These are phyloP conservation scores for Syzygium oleosum DNA, from an alignment of 345 rosid genomes.

Conservation along the genomic window DNA sequence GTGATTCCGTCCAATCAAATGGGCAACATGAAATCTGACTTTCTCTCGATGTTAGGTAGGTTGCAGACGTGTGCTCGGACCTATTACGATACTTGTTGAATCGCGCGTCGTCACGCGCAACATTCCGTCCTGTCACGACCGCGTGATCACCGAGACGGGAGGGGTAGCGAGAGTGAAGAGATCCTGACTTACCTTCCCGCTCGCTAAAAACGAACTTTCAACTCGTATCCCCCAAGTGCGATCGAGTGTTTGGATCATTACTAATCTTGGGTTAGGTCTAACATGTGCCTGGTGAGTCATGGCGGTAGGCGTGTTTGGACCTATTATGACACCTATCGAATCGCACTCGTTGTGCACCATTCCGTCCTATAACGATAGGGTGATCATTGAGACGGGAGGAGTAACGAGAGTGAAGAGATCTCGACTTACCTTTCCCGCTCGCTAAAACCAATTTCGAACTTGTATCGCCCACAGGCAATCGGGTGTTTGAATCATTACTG, in stretches of 20 bases:
- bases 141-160: neutral
- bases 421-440: neutral
- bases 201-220: neutral
- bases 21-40: neutral
- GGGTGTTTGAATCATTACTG: no score
- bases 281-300: no score
- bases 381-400: neutral
- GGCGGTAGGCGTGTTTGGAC: neutral
- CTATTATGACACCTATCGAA: neutral
- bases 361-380: neutral
- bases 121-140: neutral
- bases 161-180: neutral
- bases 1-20: neutral
- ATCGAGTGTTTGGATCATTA: neutral
- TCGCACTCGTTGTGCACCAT: neutral
- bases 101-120: rapidly evolving
- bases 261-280: no score
- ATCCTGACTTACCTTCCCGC: neutral
- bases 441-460: neutral
- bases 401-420: neutral
- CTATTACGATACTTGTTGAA: neutral
- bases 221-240: rapidly evolving
- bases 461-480: rapidly evolving
- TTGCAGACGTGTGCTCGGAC: neutral
- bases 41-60: neutral